Percentiles rank a stretch among this genome's conserved stretches.
Evolutionary conservation across 306 rosid species (phyloP).

Genomic region (Senna tora): DNA sequence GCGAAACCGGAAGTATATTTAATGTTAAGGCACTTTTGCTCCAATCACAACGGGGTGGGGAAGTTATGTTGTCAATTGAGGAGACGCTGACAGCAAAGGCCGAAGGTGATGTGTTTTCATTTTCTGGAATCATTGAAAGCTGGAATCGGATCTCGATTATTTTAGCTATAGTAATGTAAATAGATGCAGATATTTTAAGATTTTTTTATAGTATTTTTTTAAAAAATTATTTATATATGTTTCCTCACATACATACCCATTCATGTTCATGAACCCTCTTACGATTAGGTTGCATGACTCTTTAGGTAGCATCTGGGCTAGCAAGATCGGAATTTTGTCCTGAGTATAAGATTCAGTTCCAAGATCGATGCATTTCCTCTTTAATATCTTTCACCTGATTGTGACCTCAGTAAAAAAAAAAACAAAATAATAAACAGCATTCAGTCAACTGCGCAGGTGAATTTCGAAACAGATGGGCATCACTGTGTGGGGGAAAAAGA

Average conservation of each 20-base stretch:
- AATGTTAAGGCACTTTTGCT: conserved; percentile 31
- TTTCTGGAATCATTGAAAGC: conserved; percentile 1
- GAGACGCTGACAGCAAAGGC: conserved; percentile 38
- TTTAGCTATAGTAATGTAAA: not conserved
- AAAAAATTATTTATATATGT: no score
- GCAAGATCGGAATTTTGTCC: conserved; percentile 15
- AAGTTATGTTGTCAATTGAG: conserved; percentile 21
- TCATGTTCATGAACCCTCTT: not conserved
- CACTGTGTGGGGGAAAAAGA: not conserved
- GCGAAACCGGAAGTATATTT: not conserved
- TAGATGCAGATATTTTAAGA: no score
- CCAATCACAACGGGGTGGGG: conserved; percentile 33
- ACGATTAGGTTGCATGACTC: not conserved
- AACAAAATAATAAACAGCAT: no score
- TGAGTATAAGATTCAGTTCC: conserved; percentile 16
- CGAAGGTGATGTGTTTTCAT: not conserved
- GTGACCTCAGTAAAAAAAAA: not conserved
- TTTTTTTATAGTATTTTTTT: not conserved
- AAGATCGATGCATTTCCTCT: conserved; percentile 6
- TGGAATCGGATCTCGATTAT: no score
- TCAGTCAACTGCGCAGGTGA: not conserved
- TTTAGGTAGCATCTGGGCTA: not conserved
- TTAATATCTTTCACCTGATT: conserved; percentile 18
- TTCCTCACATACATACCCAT: not conserved
- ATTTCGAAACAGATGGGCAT: not conserved